phyloP scores from a whole-genome alignment of 306 rosid species.

The Betula pendula region DNA sequence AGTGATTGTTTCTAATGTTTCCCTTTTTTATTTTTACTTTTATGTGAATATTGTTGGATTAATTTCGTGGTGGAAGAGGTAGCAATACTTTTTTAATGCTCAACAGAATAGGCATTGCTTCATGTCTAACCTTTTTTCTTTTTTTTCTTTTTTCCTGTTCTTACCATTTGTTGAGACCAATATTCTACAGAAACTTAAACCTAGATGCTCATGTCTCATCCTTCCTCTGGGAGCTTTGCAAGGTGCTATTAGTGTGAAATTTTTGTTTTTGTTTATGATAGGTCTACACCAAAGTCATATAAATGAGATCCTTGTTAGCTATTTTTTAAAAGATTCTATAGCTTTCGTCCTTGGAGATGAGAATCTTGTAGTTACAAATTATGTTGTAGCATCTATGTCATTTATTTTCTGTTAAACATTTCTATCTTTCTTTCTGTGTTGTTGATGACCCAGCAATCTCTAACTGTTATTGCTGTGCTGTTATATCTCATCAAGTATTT shows the following conservation, averaged over 20 bases:
- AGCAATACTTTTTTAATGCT: background rate
- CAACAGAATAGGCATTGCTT: background rate
- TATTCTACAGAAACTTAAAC: background rate
- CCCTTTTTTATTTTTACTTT: background rate
- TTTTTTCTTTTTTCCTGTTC: too few relatives aligned
- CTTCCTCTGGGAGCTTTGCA: background rate
- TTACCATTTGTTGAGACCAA: background rate
- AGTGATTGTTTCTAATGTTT: background rate
- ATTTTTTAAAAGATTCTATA: background rate
- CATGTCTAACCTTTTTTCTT: too few relatives aligned
- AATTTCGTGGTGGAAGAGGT: background rate
- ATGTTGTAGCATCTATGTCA: background rate
- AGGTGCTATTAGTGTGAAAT: background rate
- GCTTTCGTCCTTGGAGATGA: background rate
- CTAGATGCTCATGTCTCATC: background rate
- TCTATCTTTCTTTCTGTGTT: background rate
- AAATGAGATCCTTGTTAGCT: background rate
- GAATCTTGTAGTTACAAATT: background rate
- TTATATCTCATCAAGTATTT: background rate
- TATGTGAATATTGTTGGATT: background rate
- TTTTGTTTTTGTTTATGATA: background rate
- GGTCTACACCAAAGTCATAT: background rate
- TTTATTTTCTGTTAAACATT: background rate
- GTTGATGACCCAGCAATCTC: background rate
- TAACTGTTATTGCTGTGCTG: background rate